Evolutionary conservation across 2,329 filamentous ascomycete species (phyloP).

Genomic region (Ceratocystis cubensis): DNA sequence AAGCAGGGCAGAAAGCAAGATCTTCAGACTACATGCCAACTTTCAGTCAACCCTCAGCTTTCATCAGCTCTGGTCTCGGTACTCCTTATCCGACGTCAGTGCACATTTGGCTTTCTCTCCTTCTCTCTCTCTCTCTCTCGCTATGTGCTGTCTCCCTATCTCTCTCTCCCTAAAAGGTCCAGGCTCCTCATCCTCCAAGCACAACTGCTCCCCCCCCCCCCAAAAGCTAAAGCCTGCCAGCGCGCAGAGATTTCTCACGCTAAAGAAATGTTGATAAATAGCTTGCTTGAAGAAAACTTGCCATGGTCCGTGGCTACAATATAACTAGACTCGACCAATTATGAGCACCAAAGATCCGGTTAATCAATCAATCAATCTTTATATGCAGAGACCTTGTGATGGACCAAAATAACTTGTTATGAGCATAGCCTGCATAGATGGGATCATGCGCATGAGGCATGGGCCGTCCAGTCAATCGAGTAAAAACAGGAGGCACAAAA

Average conservation of each 20-base stretch:
- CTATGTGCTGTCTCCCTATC: background rate
- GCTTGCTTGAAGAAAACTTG: background rate
- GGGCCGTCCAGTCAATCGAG: too few species aligned
- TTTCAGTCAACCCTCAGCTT: background rate
- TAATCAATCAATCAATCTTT: background rate
- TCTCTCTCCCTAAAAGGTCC: too few species aligned
- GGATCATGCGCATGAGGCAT: too few species aligned
- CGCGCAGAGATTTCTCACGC: background rate
- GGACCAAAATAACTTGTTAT: too few species aligned
- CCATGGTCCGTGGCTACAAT: background rate
- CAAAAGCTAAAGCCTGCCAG: background rate
- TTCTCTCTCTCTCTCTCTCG: background rate
- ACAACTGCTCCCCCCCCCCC: too few species aligned
- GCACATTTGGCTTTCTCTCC: background rate
- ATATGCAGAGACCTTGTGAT: background rate
- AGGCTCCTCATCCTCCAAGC: too few species aligned
- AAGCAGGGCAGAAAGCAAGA: background rate
- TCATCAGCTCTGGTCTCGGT: background rate
- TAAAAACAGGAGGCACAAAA: background rate
- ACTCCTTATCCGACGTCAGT: conserved; percentile 8
- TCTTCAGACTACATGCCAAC: background rate
- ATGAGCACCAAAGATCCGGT: background rate
- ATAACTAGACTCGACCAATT: background rate
- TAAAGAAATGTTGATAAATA: too few species aligned
- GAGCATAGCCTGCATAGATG: too few species aligned